Evolutionary conservation across 2,329 filamentous ascomycete species (phyloP).

Genomic region (Trichoderma sp.): DNA sequence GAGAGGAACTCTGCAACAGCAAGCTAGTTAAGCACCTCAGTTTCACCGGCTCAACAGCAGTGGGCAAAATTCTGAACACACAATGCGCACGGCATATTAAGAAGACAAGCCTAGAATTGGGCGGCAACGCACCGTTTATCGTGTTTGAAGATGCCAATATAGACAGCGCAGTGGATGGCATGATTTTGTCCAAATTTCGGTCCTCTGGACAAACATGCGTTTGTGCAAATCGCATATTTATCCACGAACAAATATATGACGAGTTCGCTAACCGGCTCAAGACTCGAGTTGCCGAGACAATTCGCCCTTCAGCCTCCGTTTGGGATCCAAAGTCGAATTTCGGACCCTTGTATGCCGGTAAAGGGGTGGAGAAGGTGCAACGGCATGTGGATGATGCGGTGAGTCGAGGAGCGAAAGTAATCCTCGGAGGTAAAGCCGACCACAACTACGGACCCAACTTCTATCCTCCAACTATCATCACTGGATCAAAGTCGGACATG

Average conservation of each 20-base stretch:
- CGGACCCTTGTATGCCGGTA: slow-evolving; percentile 62
- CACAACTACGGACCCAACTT: slow-evolving; percentile 51
- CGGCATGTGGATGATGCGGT: slow-evolving; percentile 63
- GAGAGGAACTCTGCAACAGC: slow-evolving; percentile 61
- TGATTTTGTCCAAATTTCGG: slow-evolving; percentile 72
- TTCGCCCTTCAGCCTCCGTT: slow-evolving; percentile 63
- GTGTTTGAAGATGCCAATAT: slow-evolving; percentile 75
- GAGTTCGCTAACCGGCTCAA: slow-evolving; percentile 45
- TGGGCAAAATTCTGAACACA: slow-evolving; percentile 28
- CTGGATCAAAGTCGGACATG: slow-evolving; percentile 63
- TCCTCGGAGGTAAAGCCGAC: slow-evolving; percentile 52
- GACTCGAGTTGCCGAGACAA: not conserved
- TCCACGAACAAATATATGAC: slow-evolving; percentile 71
- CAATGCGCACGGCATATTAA: no score
- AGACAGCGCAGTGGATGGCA: slow-evolving; percentile 59
- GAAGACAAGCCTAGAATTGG: no score
- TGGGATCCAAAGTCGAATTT: slow-evolving; percentile 57
- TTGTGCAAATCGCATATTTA: slow-evolving; percentile 73
- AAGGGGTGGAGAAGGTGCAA: slow-evolving; percentile 56
- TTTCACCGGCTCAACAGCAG: slow-evolving; percentile 62
- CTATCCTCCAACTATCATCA: slow-evolving; percentile 69
- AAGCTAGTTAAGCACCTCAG: slow-evolving; percentile 67
- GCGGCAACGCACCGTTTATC: slow-evolving; percentile 61
- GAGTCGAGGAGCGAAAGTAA: slow-evolving; percentile 59
- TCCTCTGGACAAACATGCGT: slow-evolving; percentile 90